Percentiles rank a stretch among this genome's conserved stretches.
Conservation (phyloP, 2,329 filamentous ascomycete genomes). For the Huntiella moniliformis region DNA sequence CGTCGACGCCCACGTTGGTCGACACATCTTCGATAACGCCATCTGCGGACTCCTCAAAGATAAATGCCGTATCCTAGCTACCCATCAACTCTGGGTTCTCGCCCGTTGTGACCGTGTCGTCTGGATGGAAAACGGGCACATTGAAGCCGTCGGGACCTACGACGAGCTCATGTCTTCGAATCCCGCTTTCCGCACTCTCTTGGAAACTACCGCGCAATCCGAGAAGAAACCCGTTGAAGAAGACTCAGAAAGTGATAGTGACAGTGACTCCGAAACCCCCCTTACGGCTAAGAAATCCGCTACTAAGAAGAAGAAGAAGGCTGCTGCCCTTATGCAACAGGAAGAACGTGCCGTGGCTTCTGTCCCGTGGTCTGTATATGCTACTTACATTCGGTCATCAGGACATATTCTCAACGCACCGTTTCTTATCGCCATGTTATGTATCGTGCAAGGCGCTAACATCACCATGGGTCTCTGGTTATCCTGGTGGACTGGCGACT, state of each 20-base stretch:
- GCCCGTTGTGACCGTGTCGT: constrained; percentile 81
- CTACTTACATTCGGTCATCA: constrained; percentile 57
- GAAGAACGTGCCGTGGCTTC: constrained; percentile 53
- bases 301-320: constrained; percentile 39
- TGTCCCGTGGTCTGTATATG: constrained; percentile 65
- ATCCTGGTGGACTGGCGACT: constrained; percentile 77
- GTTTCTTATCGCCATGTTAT: constrained; percentile 41
- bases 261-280: constrained; percentile 25
- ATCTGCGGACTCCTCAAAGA: constrained; percentile 75
- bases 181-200: constrained; percentile 59
- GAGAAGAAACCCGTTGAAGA: constrained; percentile 36
- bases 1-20: constrained; percentile 50
- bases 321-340: constrained; percentile 49
- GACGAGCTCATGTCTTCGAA: constrained; percentile 69
- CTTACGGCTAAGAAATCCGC: constrained; percentile 16
- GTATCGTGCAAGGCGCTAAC: constrained; percentile 63
- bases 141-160: constrained; percentile 76
- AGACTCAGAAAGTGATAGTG: constrained; percentile 26
- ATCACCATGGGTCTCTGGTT: constrained; percentile 83
- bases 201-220: constrained; percentile 67
- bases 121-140: constrained; percentile 73
- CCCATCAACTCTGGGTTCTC: constrained; percentile 86
- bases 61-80: constrained; percentile 81
- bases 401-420: constrained; percentile 52
- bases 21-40: constrained; percentile 78